Conservation (phyloP, 2,329 filamentous ascomycete genomes). For the Aspergillus fructus region DNA sequence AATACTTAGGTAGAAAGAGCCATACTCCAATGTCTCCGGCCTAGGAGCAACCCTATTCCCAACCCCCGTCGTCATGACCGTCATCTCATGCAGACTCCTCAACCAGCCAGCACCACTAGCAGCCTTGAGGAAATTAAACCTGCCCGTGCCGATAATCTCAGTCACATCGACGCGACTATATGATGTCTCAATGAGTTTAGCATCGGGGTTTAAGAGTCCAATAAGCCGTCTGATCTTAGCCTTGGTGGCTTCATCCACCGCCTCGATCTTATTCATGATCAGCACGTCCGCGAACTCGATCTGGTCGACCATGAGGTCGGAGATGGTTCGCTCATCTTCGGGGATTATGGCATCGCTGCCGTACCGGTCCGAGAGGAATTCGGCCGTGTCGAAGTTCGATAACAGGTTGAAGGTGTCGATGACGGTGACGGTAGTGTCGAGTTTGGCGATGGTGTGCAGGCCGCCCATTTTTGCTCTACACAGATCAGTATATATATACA, state of each 20-base stretch:
- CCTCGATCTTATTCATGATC: slow-evolving; percentile 69
- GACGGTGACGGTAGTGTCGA: slow-evolving; percentile 72
- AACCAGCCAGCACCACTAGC: slow-evolving; percentile 69
- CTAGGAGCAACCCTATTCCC: slow-evolving; percentile 61
- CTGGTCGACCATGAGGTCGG: slow-evolving; percentile 73
- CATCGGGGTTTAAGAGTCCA: slow-evolving; percentile 63
- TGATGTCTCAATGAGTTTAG: slow-evolving; percentile 62
- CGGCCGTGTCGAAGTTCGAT: slow-evolving; percentile 68
- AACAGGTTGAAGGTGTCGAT: slow-evolving; percentile 73
- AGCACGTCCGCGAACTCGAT: slow-evolving; percentile 76
- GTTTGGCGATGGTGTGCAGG: slow-evolving; percentile 62
- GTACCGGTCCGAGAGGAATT: slow-evolving; percentile 65
- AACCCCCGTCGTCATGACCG: slow-evolving; percentile 56
- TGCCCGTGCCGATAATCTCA: slow-evolving; percentile 64
- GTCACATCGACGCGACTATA: slow-evolving; percentile 61
- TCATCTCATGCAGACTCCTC: slow-evolving; percentile 68
- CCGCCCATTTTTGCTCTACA: slow-evolving; percentile 58
- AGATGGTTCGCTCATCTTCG: slow-evolving; percentile 72
- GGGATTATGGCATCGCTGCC: slow-evolving; percentile 58
- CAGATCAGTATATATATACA: background rate
- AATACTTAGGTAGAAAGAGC: too few species aligned
- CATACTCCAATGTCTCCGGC: slow-evolving; percentile 67
- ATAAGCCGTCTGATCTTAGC: slow-evolving; percentile 54
- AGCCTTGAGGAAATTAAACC: slow-evolving; percentile 65
- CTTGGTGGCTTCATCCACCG: slow-evolving; percentile 53